These are phyloP conservation scores for Neoboletus subvelutipes DNA, from an alignment of 768 basidiomycete species.

Conservation along the genomic window DNA sequence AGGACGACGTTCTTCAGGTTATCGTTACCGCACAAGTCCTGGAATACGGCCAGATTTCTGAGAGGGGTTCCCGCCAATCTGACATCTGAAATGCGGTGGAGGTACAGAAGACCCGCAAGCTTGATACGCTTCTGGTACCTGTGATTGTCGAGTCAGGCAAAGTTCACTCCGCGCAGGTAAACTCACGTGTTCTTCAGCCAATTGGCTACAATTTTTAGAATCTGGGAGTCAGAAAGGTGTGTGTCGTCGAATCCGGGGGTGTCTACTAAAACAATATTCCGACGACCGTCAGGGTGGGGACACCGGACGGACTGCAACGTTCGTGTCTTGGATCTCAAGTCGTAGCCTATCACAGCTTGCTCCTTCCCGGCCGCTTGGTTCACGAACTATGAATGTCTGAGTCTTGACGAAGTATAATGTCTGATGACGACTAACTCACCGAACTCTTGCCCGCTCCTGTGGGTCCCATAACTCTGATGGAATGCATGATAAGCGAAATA, in stretches of 20 bases:
- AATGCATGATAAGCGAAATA: neutral
- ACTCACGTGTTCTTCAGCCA: slow-evolving; percentile 21
- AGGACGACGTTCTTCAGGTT: slow-evolving; percentile 17
- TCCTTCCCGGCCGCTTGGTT: slow-evolving; percentile 3
- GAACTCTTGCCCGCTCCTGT: slow-evolving; percentile 21
- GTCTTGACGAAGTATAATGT: neutral
- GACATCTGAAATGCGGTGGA: slow-evolving; percentile 14
- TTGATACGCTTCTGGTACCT: slow-evolving; percentile 13
- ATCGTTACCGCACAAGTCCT: slow-evolving; percentile 7
- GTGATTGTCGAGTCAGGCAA: neutral
- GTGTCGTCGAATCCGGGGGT: slow-evolving; percentile 23
- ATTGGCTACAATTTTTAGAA: slow-evolving; percentile 12
- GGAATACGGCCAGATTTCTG: slow-evolving; percentile 11
- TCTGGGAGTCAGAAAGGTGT: slow-evolving; percentile 2
- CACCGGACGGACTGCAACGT: slow-evolving; percentile 7
- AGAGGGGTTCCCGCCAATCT: slow-evolving; percentile 12
- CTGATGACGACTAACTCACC: slow-evolving; percentile 2
- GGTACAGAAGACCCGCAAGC: slow-evolving; percentile 13
- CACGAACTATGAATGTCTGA: slow-evolving; percentile 12
- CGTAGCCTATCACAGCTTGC: neutral
- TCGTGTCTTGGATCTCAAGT: slow-evolving; percentile 11
- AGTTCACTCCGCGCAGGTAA: neutral
- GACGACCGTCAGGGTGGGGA: slow-evolving; percentile 15
- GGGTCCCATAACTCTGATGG: slow-evolving; percentile 16
- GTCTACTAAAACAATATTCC: slow-evolving; percentile 16